These are phyloP conservation scores for Aspergillus calidoustus DNA, from an alignment of 2,329 filamentous ascomycete genomes.

Conservation along the genomic window DNA sequence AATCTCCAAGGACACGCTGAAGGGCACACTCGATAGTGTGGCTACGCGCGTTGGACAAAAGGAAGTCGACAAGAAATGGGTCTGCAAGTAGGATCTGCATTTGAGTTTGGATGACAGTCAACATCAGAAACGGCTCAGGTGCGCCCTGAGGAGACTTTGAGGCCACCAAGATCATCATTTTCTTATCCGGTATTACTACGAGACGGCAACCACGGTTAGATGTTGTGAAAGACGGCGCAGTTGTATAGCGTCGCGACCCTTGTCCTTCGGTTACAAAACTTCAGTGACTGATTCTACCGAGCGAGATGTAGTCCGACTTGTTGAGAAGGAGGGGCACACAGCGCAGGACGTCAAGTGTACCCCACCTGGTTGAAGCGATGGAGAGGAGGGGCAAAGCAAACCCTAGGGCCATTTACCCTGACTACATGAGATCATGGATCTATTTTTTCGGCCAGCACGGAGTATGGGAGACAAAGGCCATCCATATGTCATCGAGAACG, in stretches of 20 bases:
- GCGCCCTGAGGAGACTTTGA: background rate
- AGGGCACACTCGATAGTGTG: constrained; percentile 68
- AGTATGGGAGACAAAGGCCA: background rate
- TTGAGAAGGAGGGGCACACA: constrained; percentile 10
- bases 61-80: constrained; percentile 69
- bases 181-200: background rate
- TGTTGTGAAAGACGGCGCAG: background rate
- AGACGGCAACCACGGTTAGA: background rate
- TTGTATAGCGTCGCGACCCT: background rate
- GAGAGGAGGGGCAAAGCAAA: constrained; percentile 3
- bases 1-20: constrained; percentile 71
- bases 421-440: constrained; percentile 9
- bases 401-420: constrained; percentile 1
- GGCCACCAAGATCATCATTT: background rate
- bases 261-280: background rate
- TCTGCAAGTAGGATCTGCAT: constrained; percentile 39
- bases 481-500: background rate
- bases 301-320: background rate
- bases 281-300: background rate
- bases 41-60: constrained; percentile 67
- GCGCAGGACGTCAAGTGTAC: constrained; percentile 14
- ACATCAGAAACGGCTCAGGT: background rate
- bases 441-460: background rate
- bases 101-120: background rate
- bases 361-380: constrained; percentile 7